Base-by-base conservation (phyloP, 2,329 filamentous ascomycete species). In the Aureobasidium pullulans region DNA sequence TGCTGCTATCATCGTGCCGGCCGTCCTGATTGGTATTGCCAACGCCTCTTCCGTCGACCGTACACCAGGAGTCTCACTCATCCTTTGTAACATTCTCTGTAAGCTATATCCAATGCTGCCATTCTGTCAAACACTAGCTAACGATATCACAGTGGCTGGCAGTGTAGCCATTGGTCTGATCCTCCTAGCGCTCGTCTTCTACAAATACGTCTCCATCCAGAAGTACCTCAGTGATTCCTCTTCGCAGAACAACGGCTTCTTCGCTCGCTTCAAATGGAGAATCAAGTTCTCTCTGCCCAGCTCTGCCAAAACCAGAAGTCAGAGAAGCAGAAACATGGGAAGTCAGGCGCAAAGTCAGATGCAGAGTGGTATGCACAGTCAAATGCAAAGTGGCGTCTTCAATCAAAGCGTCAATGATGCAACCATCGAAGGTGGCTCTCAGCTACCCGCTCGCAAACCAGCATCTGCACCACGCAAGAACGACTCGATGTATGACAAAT, bases 401-500 rank as follows among this genome's bases (percentile, higher is more conserved):
- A 28, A 9, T 7, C 49, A 23, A 10, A 52, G 48, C 29, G n/a
- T 28, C 28, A 34, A 44, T 40, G 16, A 56, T 13, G 28, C 44
- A 11, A 56, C 39, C 16, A 10, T 46, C 19, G 42, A 34, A 34
- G 43, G 6, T 4, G 47, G 19, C 6, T 39, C 54, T 2, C 54
- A 57, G 7, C 15, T 56, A 9, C 54, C 54, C 16, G 43, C 9
- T 19, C 28, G 32, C 23, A 13, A 57, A 19, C 7, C 16, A 31
- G 31, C 19, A 16, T 19, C 50, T 31, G 28, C 15, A 1, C 3
- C 10, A 4, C 31, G 40, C 32, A 57, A 48, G n/a, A 43, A 57
- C 16, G 36, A 39, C 6, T 39, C 42, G 0, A 57, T 43, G n/a
- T 57, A 57, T 13, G 62, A 63, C 36, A 53, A 52, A 32, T 65